Conservation (phyloP, 306 rosid species). For the Gastrolobium villosum region DNA sequence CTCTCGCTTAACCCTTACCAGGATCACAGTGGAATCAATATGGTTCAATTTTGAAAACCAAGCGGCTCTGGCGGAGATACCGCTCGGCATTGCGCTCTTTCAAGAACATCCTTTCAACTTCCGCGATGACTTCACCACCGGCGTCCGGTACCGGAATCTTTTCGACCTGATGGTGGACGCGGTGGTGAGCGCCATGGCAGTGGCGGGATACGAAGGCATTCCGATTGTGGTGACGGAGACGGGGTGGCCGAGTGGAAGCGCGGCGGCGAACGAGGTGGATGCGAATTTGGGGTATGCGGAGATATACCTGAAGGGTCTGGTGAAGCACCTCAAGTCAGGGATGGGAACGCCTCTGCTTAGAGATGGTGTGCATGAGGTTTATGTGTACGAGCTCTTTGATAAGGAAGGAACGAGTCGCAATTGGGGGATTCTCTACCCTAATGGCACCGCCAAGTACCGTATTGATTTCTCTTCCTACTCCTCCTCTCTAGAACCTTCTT, state of each 20-base stretch:
- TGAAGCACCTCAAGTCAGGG: constrained; percentile 71
- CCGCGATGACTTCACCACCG: constrained; percentile 80
- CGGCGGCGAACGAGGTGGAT: constrained; percentile 59
- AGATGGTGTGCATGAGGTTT: constrained; percentile 69
- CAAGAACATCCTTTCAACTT: constrained; percentile 75
- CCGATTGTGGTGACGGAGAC: constrained; percentile 84
- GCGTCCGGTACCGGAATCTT: constrained; percentile 82
- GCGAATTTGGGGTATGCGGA: constrained; percentile 77
- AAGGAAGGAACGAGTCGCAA: constrained; percentile 52
- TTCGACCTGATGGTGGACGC: constrained; percentile 90
- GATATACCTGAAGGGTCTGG: constrained; percentile 72
- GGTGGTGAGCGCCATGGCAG: constrained; percentile 68
- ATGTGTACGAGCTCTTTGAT: constrained; percentile 80
- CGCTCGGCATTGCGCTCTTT: constrained; percentile 77
- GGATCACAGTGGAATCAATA: no score
- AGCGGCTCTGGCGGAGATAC: constrained; percentile 76
- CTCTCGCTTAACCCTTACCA: no score
- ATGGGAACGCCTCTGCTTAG: constrained; percentile 75
- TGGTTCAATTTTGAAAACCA: no score
- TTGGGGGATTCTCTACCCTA: constrained; percentile 84
- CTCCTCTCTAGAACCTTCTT: no score
- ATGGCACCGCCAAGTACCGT: constrained; percentile 68
- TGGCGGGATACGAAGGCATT: constrained; percentile 66
- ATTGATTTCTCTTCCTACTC: constrained; percentile 66
- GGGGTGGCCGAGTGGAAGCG: constrained; percentile 82